Conservation (phyloP, 1,139 yeast genomes). For the Debaryomyces robertsiae region DNA sequence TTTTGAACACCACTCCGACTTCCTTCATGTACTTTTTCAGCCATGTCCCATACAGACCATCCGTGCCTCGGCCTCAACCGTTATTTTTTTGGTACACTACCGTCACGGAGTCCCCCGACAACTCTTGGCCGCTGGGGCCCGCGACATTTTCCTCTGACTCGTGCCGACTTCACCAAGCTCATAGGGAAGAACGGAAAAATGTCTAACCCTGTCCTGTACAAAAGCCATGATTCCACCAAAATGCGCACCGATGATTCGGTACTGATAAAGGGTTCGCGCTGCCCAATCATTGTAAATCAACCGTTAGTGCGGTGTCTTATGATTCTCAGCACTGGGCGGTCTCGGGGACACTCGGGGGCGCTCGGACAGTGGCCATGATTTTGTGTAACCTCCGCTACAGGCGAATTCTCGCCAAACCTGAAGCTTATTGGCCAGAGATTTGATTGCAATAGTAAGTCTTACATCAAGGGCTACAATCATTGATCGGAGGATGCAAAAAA, state of each 20-base stretch:
- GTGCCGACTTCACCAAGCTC: no score
- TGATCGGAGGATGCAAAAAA: neutral
- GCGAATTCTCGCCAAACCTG: constrained; percentile 1
- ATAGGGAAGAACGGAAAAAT: no score
- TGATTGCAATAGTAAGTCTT: constrained; percentile 4
- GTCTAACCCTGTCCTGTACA: neutral
- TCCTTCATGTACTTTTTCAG: no score
- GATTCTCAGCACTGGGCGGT: constrained; percentile 1
- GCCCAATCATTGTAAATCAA: constrained; percentile 7
- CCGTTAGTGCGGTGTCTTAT: constrained; percentile 1
- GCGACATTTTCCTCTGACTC: no score
- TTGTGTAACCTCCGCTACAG: constrained; percentile 9
- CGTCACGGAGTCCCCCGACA: no score
- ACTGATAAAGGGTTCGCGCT: constrained; percentile 2
- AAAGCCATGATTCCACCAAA: neutral
- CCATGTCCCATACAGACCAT: no score
- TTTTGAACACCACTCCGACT: no score
- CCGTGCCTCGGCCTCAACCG: no score
- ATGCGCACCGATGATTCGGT: constrained; percentile 5
- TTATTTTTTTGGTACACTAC: no score
- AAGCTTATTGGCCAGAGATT: constrained; percentile 11
- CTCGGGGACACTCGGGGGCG: no score
- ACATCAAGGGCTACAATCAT: constrained; percentile 10
- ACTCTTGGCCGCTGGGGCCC: no score
- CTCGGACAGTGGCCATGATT: no score